Evolutionary conservation across 768 basidiomycete genomes (phyloP).

Genomic region (Postia placenta): DNA sequence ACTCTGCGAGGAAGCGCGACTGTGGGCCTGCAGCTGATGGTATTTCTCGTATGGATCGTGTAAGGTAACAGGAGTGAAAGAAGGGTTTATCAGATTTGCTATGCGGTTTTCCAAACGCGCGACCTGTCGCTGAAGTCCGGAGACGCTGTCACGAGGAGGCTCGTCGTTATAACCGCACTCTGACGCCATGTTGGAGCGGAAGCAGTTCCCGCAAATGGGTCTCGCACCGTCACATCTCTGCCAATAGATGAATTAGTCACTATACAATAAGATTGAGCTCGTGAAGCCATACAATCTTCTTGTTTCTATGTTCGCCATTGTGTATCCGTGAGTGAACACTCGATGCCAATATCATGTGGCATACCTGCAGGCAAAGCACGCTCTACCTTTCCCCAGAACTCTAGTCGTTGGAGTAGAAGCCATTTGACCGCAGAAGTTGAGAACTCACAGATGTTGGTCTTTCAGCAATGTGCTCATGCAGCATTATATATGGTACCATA

Average conservation of each 20-base stretch:
- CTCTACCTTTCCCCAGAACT: conserved; percentile 13
- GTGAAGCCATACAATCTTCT: conserved; percentile 37
- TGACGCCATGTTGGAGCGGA: conserved; percentile 49
- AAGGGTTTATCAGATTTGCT: conserved; percentile 15
- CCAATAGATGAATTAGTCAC: background rate
- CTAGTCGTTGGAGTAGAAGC: too few relatives aligned
- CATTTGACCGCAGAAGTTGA: too few relatives aligned
- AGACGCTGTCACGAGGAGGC: conserved; percentile 32
- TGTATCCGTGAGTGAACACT: background rate
- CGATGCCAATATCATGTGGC: conserved; percentile 8
- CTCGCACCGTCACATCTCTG: conserved; percentile 65
- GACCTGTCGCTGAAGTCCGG: conserved; percentile 58
- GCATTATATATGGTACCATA: too few relatives aligned
- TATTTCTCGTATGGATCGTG: conserved; percentile 17
- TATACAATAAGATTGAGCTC: background rate
- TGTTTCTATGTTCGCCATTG: conserved; percentile 26
- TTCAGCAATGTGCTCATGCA: too few relatives aligned
- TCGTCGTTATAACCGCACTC: conserved; percentile 71
- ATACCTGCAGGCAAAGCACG: conserved; percentile 46
- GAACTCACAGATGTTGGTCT: too few relatives aligned
- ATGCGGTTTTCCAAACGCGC: conserved; percentile 49
- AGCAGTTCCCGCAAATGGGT: conserved; percentile 61
- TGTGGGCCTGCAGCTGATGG: background rate
- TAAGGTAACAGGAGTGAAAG: conserved; percentile 14
- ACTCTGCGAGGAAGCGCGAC: too few relatives aligned